Evolutionary conservation across 192 early-diverging fungal species (phyloP).

Genomic region (Paraglomus occultum): DNA sequence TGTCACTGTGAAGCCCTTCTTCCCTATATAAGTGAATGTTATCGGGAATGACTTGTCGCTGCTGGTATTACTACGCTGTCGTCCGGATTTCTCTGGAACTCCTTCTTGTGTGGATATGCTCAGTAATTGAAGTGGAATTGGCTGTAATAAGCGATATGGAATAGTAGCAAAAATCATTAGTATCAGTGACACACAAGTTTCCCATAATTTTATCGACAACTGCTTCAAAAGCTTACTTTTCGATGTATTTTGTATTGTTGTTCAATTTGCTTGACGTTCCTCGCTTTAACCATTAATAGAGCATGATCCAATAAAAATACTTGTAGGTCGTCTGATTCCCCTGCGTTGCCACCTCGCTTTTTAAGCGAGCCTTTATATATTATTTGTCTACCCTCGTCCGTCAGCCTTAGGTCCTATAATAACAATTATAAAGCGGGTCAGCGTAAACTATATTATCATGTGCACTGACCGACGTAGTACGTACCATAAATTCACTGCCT

Average conservation of each 20-base stretch:
- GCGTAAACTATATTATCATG: constrained; percentile 8
- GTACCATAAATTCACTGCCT: constrained; percentile 35
- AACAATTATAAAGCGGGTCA: constrained; percentile 26
- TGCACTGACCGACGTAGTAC: constrained; percentile 18
- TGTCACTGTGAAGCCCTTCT: constrained; percentile 64
- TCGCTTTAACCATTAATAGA: constrained; percentile 72
- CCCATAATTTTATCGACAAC: too few relatives aligned
- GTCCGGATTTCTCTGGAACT: constrained; percentile 8
- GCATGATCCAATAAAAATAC: constrained; percentile 89
- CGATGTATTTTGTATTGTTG: constrained; percentile 57
- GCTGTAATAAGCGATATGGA: constrained; percentile 42
- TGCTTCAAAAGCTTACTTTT: constrained; percentile 34
- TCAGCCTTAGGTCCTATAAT: constrained; percentile 71
- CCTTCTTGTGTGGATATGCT: constrained; percentile 60
- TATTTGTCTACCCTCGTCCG: constrained; percentile 64
- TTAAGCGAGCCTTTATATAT: constrained; percentile 82
- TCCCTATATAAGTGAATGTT: constrained; percentile 71
- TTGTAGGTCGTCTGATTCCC: constrained; percentile 64
- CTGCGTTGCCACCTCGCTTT: constrained; percentile 52
- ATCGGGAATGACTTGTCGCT: constrained; percentile 57
- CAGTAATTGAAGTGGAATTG: constrained; percentile 81
- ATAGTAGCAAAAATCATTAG: constrained; percentile 29
- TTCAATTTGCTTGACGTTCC: constrained; percentile 55
- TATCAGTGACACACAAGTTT: constrained; percentile 2
- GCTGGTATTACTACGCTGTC: constrained; percentile 37